phyloP scores from a whole-genome alignment of 2,329 filamentous ascomycete genomes.

The Xylariales sp. region DNA sequence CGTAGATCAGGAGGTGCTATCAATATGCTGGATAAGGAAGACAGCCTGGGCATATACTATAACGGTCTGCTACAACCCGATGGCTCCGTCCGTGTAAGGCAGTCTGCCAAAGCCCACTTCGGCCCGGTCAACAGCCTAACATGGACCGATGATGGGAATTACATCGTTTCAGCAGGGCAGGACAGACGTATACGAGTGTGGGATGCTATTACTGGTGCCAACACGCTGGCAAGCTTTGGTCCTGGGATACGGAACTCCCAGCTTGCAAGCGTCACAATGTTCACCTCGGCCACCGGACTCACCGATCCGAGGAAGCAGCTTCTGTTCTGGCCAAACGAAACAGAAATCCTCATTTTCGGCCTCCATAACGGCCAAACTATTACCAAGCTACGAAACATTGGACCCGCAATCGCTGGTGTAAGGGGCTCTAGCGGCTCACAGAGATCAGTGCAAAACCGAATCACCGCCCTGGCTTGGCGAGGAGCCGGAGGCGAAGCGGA shows the following conservation, averaged over 20 bases:
- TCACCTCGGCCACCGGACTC: slow-evolving; percentile 58
- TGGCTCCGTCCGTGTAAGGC: slow-evolving; percentile 30
- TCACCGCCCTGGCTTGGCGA: slow-evolving; percentile 73
- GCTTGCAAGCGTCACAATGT: slow-evolving; percentile 55
- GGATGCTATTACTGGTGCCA: slow-evolving; percentile 75
- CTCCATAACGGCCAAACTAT: slow-evolving; percentile 72
- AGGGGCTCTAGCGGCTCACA: slow-evolving; percentile 39
- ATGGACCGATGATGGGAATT: slow-evolving; percentile 77
- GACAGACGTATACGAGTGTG: slow-evolving; percentile 84
- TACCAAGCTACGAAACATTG: slow-evolving; percentile 65
- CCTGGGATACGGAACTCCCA: slow-evolving; percentile 72
- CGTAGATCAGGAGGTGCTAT: slow-evolving; percentile 72
- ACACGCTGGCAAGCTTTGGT: slow-evolving; percentile 85
- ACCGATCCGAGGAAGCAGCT: slow-evolving; percentile 56
- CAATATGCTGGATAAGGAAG: slow-evolving; percentile 77
- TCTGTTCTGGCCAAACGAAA: slow-evolving; percentile 77
- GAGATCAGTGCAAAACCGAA: slow-evolving; percentile 59
- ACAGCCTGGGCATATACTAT: slow-evolving; percentile 64
- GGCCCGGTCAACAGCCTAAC: slow-evolving; percentile 80
- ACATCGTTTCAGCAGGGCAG: slow-evolving; percentile 76
- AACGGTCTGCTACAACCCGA: slow-evolving; percentile 28
- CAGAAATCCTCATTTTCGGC: slow-evolving; percentile 75
- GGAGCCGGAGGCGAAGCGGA: slow-evolving; percentile 55
- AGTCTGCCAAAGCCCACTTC: slow-evolving; percentile 63
- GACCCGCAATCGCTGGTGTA: slow-evolving; percentile 44